Conservation (phyloP, 2,329 filamentous ascomycete genomes). For the Sporothrix schenckii region DNA sequence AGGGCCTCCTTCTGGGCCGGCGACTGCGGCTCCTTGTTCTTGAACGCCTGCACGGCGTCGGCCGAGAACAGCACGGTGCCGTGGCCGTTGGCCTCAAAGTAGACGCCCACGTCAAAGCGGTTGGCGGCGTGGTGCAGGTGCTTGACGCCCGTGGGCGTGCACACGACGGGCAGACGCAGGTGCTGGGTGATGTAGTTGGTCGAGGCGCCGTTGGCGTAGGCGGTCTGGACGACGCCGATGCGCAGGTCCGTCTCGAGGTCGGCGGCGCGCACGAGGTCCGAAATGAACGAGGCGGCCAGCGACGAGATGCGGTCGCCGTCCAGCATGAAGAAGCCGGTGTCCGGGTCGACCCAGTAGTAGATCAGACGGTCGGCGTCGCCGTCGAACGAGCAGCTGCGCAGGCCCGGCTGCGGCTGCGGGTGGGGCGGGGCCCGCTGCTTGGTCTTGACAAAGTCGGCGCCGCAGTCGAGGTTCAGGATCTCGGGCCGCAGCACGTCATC, state of each 20-base stretch:
- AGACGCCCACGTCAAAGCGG: conserved; percentile 93
- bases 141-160: conserved; percentile 95
- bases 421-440: conserved; percentile 85
- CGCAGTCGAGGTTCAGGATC: conserved; percentile 85
- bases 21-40: conserved; percentile 78
- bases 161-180: conserved; percentile 84
- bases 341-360: conserved; percentile 87
- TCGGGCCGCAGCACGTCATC: conserved; percentile 91
- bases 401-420: conserved; percentile 74
- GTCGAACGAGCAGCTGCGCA: conserved; percentile 87
- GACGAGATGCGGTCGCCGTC: conserved; percentile 97
- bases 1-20: conserved; percentile 90
- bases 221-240: conserved; percentile 94
- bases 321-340: conserved; percentile 84
- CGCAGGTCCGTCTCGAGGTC: conserved; percentile 79
- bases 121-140: conserved; percentile 96
- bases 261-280: conserved; percentile 80
- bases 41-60: conserved; percentile 77
- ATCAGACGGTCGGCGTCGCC: conserved; percentile 95
- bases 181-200: conserved; percentile 90
- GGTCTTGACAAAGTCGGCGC: conserved; percentile 97
- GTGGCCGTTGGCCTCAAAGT: conserved; percentile 98
- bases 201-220: conserved; percentile 94
- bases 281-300: conserved; percentile 90
- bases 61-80: conserved; percentile 94